Conservation (phyloP, 163 green algal genomes). For the Chlorella variabilis region DNA sequence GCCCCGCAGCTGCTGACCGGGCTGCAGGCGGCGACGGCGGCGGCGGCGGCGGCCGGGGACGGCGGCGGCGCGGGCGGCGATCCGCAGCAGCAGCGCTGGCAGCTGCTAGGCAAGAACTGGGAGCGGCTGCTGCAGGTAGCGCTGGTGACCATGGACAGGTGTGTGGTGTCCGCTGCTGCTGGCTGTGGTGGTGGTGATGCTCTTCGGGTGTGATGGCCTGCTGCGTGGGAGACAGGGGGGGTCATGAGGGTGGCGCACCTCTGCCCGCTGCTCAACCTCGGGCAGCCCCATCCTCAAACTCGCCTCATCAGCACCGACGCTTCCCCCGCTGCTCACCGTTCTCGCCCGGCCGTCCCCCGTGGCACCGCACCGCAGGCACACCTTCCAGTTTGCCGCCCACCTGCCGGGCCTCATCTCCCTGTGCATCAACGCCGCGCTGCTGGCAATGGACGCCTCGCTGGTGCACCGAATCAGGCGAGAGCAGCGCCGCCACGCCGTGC, state of each 20-base stretch:
- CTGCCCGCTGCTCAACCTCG: no score
- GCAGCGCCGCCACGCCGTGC: no score
- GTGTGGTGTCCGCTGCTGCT: neutral
- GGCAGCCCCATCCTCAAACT: no score
- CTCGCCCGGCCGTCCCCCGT: no score
- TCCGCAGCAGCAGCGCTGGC: conserved; percentile 17
- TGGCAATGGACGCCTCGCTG: conserved; percentile 42
- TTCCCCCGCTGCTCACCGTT: no score
- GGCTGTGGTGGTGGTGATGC: neutral
- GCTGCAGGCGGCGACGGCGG: conserved; percentile 10
- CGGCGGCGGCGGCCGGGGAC: neutral
- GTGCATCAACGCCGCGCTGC: conserved; percentile 47
- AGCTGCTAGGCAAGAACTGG: conserved; percentile 46
- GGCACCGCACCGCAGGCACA: conserved; percentile 35
- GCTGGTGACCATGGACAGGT: conserved; percentile 50
- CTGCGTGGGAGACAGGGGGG: neutral
- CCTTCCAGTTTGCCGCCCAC: conserved; percentile 55
- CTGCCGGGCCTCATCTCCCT: conserved; percentile 69
- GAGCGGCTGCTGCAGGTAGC: conserved; percentile 57
- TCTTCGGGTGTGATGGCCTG: neutral
- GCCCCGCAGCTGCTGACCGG: conserved; percentile 26
- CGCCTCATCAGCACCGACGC: no score
- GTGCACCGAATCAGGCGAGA: conserved; percentile 36
- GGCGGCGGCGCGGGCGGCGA: neutral
- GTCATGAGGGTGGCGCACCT: no score